Evolutionary conservation across 805 yeast genomes (phyloP), one percentile per base, ranked within the genome.

Genomic region (Myxozyma vanderwaltii): DNA sequence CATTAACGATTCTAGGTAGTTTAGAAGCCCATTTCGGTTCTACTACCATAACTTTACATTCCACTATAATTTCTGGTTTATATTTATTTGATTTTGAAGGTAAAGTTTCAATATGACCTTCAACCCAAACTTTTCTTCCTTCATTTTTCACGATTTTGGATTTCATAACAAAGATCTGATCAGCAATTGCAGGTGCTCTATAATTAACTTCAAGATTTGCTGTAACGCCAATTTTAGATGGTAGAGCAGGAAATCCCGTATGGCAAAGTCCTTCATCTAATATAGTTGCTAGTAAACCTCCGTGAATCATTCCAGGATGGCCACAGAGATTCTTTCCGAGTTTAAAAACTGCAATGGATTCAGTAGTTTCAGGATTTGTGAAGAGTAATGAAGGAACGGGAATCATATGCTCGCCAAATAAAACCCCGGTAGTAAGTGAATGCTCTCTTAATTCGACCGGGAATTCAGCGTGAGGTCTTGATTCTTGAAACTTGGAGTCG

Each of bases 201-300:
- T 89, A 92, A 53, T 86, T 78, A 7, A 92, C 77, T 1, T 80
- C 74, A 44, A 92, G 76, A 51, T 79, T 80, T 0, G 96, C 99
- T 0, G 99, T 92, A 24, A 94, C 96, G 13, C 98, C 99, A 51
- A 86, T 79, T 56, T 84, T 81, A 58, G 85, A 83, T 0, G 98
- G 98, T 12, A 92, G 76, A 27, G 80, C 75, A 2, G 89, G 84
- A 70, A 91, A 92, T 15, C 97, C 98, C 68, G 96, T 88, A 45
- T 84, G 79, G 68, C 96, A 89, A 29, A 94, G 75, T 0, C 86
- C 85, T 70, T 94, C 99, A 72, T 92, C 99, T 33, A 94, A 64
- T 24, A 94, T 24, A 49, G 96, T 86, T 0, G 96, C 83, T 3
- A 91, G 73, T 2, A 91, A 79, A 1, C 99, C 99, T 66, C 92